Evolutionary conservation across 805 yeast species (phyloP), one percentile per base, ranked within the genome.

Genomic region (Spathaspora girioi): DNA sequence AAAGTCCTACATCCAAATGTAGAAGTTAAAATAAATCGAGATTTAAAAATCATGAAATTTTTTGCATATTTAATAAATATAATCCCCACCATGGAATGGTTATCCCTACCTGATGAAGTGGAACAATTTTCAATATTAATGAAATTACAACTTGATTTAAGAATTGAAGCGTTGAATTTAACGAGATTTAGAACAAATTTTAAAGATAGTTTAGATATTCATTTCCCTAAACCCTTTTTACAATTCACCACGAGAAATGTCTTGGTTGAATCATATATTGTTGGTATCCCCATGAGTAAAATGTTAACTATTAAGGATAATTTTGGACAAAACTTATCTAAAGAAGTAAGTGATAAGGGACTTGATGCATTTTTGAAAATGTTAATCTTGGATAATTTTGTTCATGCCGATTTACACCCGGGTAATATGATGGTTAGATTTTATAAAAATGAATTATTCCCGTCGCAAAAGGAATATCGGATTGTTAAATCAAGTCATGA

Each of bases 31-130:
- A 87, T 94, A 20, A 79, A 79, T 51, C 76, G 98, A 51, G 99
- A 94, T 66, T 76, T 94, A 58, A 78, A 76, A 56, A 89, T 94
- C 38, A 92, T 94, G 97, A 71, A 68, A 26, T 81, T 86, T 56
- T 87, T 92, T 62, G 99, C 99, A 2, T 67, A 69, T 43, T 49
- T 77, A 1, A 80, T 94, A 48, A 84, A 92, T 60, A 60, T 64
- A 5, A 71, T 94, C 5, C 99, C 99, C 4, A 90, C 96, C 0
- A 89, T 94, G 96, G 97, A 94, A 64, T 94, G 99, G 99, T 75
- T 94, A 4, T 89, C 97, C 2, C 71, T 94, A 46, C 99, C 98
- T 0, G 93, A 86, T 54, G 99, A 94, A 66, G 98, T 93, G 2
- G 87, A 84, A 43, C 94, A 92, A 61, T 94, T 94, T 64, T 79